phyloP scores from a whole-genome alignment of 1,139 yeast species.

The Taphrina pruni region DNA sequence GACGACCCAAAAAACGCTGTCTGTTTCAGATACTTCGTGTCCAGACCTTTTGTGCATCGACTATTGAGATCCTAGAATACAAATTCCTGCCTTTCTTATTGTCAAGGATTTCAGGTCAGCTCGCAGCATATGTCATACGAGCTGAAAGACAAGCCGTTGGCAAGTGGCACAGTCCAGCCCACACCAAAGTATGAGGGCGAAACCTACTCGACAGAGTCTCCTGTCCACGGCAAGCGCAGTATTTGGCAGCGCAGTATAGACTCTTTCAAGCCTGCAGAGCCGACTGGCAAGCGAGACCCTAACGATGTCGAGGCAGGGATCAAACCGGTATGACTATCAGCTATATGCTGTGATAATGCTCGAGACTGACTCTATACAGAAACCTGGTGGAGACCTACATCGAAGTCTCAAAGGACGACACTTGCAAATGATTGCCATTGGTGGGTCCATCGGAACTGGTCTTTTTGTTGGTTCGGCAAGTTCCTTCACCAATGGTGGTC shows the following conservation, averaged over 20 bases:
- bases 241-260: constrained; percentile 32
- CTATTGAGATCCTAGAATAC: too few species aligned
- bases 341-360: not conserved
- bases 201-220: constrained; percentile 5
- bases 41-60: too few species aligned
- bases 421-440: constrained; percentile 66
- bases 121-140: constrained; percentile 17
- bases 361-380: constrained; percentile 1
- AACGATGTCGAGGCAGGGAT: constrained; percentile 18
- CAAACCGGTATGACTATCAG: constrained; percentile 15
- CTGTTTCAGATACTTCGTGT: too few species aligned
- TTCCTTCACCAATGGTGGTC: constrained; percentile 65
- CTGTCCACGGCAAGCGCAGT: constrained; percentile 11
- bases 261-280: constrained; percentile 22
- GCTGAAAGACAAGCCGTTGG: constrained; percentile 26
- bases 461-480: constrained; percentile 68
- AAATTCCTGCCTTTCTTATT: too few species aligned
- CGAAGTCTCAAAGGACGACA: constrained; percentile 58
- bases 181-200: constrained; percentile 18
- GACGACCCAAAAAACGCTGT: too few species aligned
- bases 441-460: constrained; percentile 69
- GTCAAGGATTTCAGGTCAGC: not conserved
- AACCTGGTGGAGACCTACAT: constrained; percentile 46
- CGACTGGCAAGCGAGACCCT: not conserved
- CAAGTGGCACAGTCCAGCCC: constrained; percentile 1